These are phyloP conservation scores for Phialemoniopsis sp. DNA, from an alignment of 2,329 filamentous ascomycete genomes.

Conservation along the genomic window DNA sequence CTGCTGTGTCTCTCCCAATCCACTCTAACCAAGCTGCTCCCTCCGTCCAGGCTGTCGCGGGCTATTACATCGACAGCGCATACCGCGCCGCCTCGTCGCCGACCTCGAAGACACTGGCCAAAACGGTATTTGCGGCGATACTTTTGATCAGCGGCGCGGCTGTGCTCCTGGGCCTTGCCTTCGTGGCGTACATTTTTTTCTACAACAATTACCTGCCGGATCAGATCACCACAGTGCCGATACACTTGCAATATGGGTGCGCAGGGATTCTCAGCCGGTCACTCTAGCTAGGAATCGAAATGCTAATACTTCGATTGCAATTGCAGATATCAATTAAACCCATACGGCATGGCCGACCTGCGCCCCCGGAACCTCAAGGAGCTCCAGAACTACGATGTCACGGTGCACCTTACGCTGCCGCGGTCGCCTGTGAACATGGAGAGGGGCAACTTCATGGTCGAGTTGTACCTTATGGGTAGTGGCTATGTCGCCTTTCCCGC, in stretches of 20 bases:
- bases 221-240: constrained; percentile 44
- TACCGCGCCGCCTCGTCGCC: constrained; percentile 22
- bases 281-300: too few species aligned
- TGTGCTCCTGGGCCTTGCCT: constrained; percentile 41
- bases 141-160: constrained; percentile 37
- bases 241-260: constrained; percentile 59
- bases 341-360: constrained; percentile 46
- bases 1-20: too few species aligned
- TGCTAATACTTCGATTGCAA: too few species aligned
- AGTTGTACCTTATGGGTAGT: constrained; percentile 60
- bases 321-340: constrained; percentile 41
- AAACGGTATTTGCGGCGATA: constrained; percentile 41
- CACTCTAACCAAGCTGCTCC: too few species aligned
- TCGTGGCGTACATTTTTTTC: constrained; percentile 45
- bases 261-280: too few species aligned
- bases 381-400: constrained; percentile 81
- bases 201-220: constrained; percentile 55
- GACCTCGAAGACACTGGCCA: constrained; percentile 44
- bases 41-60: neutral
- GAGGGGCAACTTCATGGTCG: constrained; percentile 92
- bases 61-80: constrained; percentile 20
- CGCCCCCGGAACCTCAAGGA: constrained; percentile 52
- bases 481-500: constrained; percentile 1
- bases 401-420: constrained; percentile 71
- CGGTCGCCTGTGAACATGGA: constrained; percentile 71